These are phyloP conservation scores for Colletotrichum tabaci DNA, from an alignment of 2,329 filamentous ascomycete species.

Conservation along the genomic window DNA sequence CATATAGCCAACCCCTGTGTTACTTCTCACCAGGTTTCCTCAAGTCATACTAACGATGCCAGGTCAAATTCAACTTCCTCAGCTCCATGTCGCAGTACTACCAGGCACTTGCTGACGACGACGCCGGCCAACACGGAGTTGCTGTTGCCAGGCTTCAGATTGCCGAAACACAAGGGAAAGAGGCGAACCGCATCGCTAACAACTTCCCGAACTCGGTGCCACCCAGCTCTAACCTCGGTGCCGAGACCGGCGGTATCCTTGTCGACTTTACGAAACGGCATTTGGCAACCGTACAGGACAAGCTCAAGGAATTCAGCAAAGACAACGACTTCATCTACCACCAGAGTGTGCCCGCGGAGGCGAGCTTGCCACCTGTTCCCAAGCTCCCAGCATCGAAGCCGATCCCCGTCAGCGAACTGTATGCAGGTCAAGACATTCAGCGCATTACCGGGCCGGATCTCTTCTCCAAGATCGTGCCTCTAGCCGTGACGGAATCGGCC, in stretches of 20 bases:
- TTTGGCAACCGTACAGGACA: slow-evolving; percentile 83
- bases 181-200: slow-evolving; percentile 82
- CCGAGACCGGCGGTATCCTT: slow-evolving; percentile 82
- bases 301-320: slow-evolving; percentile 81
- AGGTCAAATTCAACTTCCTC: slow-evolving; percentile 87
- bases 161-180: slow-evolving; percentile 83
- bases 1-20: background rate
- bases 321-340: slow-evolving; percentile 99
- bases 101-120: slow-evolving; percentile 91
- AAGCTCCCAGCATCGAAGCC: slow-evolving; percentile 97
- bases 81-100: slow-evolving; percentile 92
- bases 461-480: slow-evolving; percentile 95
- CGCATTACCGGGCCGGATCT: slow-evolving; percentile 97
- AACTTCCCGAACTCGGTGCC: slow-evolving; percentile 86
- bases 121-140: slow-evolving; percentile 87
- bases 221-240: slow-evolving; percentile 84
- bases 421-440: slow-evolving; percentile 97
- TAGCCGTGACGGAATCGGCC: slow-evolving; percentile 95
- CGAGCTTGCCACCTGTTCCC: slow-evolving; percentile 83
- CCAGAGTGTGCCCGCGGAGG: slow-evolving; percentile 89
- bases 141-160: slow-evolving; percentile 87
- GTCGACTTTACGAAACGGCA: slow-evolving; percentile 90
- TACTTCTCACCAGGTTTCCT: background rate
- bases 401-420: slow-evolving; percentile 96
- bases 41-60: slow-evolving; percentile 38